Percentiles rank a stretch among this genome's conserved stretches.
Conservation (phyloP, 2,329 filamentous ascomycete genomes). For the Phialocephala sp. region DNA sequence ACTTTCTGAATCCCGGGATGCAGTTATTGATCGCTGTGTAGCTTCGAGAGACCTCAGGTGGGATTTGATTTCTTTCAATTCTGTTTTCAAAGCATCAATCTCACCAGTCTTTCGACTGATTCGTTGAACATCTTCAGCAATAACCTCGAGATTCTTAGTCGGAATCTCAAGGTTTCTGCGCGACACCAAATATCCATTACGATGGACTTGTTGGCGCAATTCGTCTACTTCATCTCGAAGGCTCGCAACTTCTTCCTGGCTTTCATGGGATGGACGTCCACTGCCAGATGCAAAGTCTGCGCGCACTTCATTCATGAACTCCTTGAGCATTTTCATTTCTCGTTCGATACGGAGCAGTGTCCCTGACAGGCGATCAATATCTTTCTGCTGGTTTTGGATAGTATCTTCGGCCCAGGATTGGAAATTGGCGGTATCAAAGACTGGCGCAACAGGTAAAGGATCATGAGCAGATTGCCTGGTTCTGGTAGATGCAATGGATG, state of each 20-base stretch:
- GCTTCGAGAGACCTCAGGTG: conserved; percentile 29
- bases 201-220: conserved; percentile 20
- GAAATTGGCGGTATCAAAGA: conserved; percentile 30
- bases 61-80: conserved; percentile 32
- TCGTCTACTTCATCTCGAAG: conserved; percentile 22
- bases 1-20: neutral
- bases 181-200: neutral
- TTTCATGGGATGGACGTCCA: neutral
- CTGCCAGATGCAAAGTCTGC: conserved; percentile 28
- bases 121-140: conserved; percentile 31
- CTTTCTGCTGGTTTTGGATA: conserved; percentile 37
- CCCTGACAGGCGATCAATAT: conserved; percentile 41
- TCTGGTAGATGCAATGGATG: neutral
- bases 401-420: conserved; percentile 36
- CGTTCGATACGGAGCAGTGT: conserved; percentile 37
- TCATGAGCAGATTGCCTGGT: neutral
- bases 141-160: conserved; percentile 27
- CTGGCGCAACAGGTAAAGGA: neutral
- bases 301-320: conserved; percentile 41
- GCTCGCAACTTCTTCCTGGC: conserved; percentile 6
- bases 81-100: conserved; percentile 37
- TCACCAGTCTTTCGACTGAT: conserved; percentile 34
- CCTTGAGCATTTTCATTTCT: conserved; percentile 40
- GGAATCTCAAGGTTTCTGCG: conserved; percentile 3
- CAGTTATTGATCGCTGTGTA: neutral